Evolutionary conservation across 306 rosid genomes (phyloP), one percentile per base, ranked within the genome.

Genomic region (Inga oerstediana): DNA sequence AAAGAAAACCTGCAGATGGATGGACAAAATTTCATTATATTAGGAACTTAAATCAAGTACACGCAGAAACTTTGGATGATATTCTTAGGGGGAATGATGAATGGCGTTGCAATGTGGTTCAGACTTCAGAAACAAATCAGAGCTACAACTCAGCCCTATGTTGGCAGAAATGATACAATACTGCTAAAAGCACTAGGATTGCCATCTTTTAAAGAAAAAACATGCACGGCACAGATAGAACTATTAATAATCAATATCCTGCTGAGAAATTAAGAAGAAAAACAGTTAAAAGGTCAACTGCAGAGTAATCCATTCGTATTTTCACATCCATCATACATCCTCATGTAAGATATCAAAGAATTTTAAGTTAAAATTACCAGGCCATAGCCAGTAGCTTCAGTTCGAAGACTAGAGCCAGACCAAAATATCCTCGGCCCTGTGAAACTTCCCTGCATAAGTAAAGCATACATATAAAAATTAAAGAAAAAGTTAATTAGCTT

Each of bases 311-410:
- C 52, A 67, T 19, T 72, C 56, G 71, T 37, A 77, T 68, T 81
- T 64, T 71, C 78, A 56, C 56, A 58, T 58, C 41, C 76, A 64
- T 66, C 74, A 79, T 46, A 39, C 77, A 79, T 75, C 70, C 48
- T 46, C 30, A 85, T 73, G 35, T 80, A 80, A 20, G 73, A 37
- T 48, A 67, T 45, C 72, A 37, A 67, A 88, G 80, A 82, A 79
- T 78, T 78, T 68, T 62, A 24, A 82, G 78, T 82, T 88, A 76
- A 82, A 87, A 76, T 89, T 90, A 96, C 99, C 98, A 96, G 98
- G 70, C 99, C 99, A 85, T 96, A 96, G 72, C 99, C 99, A 76
- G 98, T 96, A 76, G 99, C 99, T 92, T 96, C 99, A 80, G 97
- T 93, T 83, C 99, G 92, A 83, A 96, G 99, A 86, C 99, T 96